Conservation (phyloP, 2,329 filamentous ascomycete genomes). For the Teratosphaeria destructans region DNA sequence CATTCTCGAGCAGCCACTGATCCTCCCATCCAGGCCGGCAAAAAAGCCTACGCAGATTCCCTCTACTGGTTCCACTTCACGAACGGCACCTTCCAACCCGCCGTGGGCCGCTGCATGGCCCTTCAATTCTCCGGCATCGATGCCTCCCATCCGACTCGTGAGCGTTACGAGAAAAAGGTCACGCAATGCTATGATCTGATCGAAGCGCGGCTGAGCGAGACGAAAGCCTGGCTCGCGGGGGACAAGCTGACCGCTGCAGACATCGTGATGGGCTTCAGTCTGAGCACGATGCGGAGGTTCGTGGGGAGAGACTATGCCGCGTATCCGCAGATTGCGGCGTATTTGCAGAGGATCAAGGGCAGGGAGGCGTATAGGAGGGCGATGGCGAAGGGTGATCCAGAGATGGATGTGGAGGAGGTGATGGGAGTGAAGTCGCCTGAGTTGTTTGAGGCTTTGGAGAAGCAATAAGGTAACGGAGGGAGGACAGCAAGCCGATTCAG, state of each 20-base stretch:
- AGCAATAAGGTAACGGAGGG: background rate
- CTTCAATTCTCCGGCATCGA: conserved; percentile 17
- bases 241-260: conserved; percentile 55
- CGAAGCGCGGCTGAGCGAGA: conserved; percentile 37
- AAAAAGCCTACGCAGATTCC: conserved; percentile 48
- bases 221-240: conserved; percentile 48
- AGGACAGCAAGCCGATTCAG: no score
- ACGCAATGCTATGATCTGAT: conserved; percentile 33
- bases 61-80: conserved; percentile 48
- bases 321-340: conserved; percentile 19
- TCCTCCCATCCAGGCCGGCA: conserved; percentile 5
- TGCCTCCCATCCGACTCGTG: conserved; percentile 18
- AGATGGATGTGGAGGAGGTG: conserved; percentile 11
- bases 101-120: conserved; percentile 23
- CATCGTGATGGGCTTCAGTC: conserved; percentile 50
- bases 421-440: background rate
- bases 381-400: conserved; percentile 24
- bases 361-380: conserved; percentile 21
- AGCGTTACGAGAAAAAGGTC: conserved; percentile 27
- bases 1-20: background rate
- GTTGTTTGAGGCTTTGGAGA: background rate
- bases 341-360: conserved; percentile 16
- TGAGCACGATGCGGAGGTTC: conserved; percentile 48
- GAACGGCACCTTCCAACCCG: conserved; percentile 30
- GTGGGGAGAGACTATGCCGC: conserved; percentile 10